phyloP scores from a whole-genome alignment of 768 basidiomycete genomes.

The Amanita inopinata region DNA sequence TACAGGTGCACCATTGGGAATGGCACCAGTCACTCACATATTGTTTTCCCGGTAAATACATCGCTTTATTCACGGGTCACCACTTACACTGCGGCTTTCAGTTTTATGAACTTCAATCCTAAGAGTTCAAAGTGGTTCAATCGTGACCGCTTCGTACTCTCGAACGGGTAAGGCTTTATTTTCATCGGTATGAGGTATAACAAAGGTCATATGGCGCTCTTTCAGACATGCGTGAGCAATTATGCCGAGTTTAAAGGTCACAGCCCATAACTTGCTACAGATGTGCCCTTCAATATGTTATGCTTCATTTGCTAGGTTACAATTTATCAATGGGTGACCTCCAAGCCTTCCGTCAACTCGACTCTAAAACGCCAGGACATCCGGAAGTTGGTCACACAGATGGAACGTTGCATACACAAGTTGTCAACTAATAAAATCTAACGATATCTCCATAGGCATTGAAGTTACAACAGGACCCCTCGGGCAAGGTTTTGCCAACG shows the following conservation, averaged over 20 bases:
- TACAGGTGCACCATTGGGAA: constrained; percentile 86
- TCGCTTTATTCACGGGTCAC: constrained; percentile 6
- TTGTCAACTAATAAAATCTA: too few relatives aligned
- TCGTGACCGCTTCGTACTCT: constrained; percentile 94
- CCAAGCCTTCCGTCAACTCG: constrained; percentile 86
- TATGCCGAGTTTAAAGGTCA: neutral
- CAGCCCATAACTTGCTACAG: constrained; percentile 24
- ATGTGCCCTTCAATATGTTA: constrained; percentile 88
- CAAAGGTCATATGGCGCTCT: constrained; percentile 1
- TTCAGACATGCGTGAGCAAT: constrained; percentile 63
- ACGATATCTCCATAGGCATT: too few relatives aligned
- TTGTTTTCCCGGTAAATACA: constrained; percentile 58
- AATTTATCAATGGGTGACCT: constrained; percentile 88
- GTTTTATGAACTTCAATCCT: constrained; percentile 84
- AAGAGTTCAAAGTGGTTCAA: constrained; percentile 90
- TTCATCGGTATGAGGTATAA: too few relatives aligned
- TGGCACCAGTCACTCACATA: constrained; percentile 78
- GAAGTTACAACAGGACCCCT: constrained; percentile 96
- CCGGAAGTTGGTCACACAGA: constrained; percentile 64
- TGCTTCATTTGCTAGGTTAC: constrained; percentile 89
- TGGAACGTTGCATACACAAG: too few relatives aligned
- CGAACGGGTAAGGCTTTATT: constrained; percentile 67
- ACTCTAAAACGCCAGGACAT: constrained; percentile 88
- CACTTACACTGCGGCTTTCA: constrained; percentile 17
- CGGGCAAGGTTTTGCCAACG: constrained; percentile 91